Evolutionary conservation across 164 flowering plant genomes (phyloP).

Genomic region (Nymphaea colorata): DNA sequence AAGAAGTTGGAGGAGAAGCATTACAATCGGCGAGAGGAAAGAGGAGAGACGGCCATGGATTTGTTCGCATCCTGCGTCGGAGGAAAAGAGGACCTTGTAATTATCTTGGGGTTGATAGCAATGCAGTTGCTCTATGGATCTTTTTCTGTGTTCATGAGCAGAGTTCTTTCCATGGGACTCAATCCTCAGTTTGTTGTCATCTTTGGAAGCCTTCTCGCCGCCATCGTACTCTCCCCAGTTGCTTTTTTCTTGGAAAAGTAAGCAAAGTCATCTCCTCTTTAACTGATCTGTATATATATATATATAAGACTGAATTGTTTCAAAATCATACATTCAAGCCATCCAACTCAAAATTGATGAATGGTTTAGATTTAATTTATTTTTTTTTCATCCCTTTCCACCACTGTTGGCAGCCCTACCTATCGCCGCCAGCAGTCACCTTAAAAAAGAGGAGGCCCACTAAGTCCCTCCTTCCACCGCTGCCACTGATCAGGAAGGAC

Average conservation of each 20-base stretch:
- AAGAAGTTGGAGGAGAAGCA: neutral
- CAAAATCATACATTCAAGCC: neutral
- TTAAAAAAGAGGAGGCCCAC: too few relatives aligned
- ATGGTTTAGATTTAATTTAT: too few relatives aligned
- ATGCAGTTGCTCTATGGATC: constrained; percentile 10
- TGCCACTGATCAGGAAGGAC: too few relatives aligned
- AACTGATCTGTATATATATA: neutral
- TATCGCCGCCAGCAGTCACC: too few relatives aligned
- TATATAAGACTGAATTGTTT: too few relatives aligned
- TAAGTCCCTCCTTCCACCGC: too few relatives aligned
- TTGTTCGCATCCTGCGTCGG: neutral
- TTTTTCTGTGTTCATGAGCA: constrained; percentile 8
- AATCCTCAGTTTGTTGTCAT: constrained; percentile 13
- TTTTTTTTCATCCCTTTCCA: too few relatives aligned
- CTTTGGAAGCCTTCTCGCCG: constrained; percentile 11
- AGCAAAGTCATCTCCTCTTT: neutral
- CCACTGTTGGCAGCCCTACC: too few relatives aligned
- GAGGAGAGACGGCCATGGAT: constrained; percentile 2
- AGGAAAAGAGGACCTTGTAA: constrained; percentile 5
- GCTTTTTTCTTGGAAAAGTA: constrained; percentile 19
- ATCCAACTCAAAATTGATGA: neutral
- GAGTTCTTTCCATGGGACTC: constrained; percentile 15
- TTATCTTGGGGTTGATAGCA: constrained; percentile 7
- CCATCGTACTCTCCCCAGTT: constrained; percentile 14
- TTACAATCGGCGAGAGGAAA: neutral